Conservation (phyloP, 1,284 basidiomycete genomes). For the Papiliotrema nemorosa region DNA sequence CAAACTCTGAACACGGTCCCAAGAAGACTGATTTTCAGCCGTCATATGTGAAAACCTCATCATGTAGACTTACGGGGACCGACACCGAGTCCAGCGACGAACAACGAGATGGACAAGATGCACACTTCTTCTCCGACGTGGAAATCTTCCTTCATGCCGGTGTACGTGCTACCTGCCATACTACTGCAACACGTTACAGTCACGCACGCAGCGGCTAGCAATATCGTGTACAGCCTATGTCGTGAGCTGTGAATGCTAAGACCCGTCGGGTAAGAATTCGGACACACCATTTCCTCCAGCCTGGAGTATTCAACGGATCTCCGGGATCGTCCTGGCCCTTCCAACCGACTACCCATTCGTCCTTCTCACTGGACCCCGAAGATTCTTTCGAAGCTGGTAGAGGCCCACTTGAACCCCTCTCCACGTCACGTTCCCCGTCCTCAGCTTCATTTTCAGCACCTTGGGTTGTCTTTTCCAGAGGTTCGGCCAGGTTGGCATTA, state of each 20-base stretch:
- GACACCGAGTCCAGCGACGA: conserved; percentile 55
- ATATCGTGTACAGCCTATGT: conserved; percentile 27
- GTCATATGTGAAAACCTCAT: not conserved
- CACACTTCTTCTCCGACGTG: conserved; percentile 63
- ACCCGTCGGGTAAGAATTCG: not conserved
- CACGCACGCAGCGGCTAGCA: conserved; percentile 38
- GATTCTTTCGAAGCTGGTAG: too few relatives aligned
- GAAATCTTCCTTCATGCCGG: conserved; percentile 60
- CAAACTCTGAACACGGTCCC: conserved; percentile 58
- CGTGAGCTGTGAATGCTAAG: not conserved
- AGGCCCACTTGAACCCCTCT: too few relatives aligned
- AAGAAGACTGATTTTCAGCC: conserved; percentile 50
- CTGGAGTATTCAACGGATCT: conserved; percentile 34
- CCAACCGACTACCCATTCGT: conserved; percentile 32
- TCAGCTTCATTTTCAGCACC: too few relatives aligned
- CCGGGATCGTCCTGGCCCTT: conserved; percentile 35
- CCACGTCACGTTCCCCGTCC: too few relatives aligned
- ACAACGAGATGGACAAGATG: conserved; percentile 68
- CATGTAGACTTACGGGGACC: conserved; percentile 48
- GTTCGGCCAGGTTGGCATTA: too few relatives aligned
- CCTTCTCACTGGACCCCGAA: conserved; percentile 7
- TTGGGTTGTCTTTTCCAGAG: too few relatives aligned
- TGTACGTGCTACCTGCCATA: conserved; percentile 65
- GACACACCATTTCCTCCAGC: conserved; percentile 39
- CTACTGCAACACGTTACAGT: conserved; percentile 70